These are phyloP conservation scores for Hypomyces rosellus DNA, from an alignment of 2,329 filamentous ascomycete genomes.

Conservation along the genomic window DNA sequence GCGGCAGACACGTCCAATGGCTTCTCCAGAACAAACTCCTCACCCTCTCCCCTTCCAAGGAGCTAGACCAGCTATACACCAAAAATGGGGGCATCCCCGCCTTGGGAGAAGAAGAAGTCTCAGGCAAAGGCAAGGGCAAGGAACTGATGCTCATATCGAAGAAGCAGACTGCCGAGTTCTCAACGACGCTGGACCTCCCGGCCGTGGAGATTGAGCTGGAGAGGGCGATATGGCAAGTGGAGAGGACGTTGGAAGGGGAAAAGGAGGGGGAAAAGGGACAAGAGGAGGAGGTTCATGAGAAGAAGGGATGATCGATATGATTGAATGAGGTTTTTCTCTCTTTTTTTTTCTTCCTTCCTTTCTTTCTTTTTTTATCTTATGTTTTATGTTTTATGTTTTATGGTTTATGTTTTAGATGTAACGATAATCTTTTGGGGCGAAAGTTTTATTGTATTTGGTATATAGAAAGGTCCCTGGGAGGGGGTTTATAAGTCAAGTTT, in stretches of 20 bases:
- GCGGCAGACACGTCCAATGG: constrained; percentile 79
- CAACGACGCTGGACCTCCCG: constrained; percentile 58
- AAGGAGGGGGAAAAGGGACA: constrained; percentile 18
- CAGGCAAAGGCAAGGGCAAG: constrained; percentile 19
- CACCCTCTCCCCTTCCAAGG: constrained; percentile 55
- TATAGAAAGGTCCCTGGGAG: too few species aligned
- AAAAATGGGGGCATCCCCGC: constrained; percentile 27
- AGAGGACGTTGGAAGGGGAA: constrained; percentile 40
- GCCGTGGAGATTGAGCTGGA: constrained; percentile 68
- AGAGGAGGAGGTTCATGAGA: constrained; percentile 5
- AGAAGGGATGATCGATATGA: constrained; percentile 11
- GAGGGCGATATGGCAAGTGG: constrained; percentile 69
- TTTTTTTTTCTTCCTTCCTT: too few species aligned
- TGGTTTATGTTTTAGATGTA: not conserved
- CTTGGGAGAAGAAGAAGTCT: constrained; percentile 8
- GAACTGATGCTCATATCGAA: constrained; percentile 41
- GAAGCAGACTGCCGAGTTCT: constrained; percentile 50
- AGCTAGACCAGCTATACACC: constrained; percentile 69
- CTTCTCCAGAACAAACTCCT: constrained; percentile 70
- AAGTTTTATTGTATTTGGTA: not conserved
- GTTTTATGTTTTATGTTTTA: not conserved
- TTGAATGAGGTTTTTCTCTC: not conserved
- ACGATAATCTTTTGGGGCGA: too few species aligned
- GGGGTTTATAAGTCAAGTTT: too few species aligned
- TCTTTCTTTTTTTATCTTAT: too few species aligned